phyloP scores from a whole-genome alignment of 768 basidiomycete species.

The Leccinellum albellum region DNA sequence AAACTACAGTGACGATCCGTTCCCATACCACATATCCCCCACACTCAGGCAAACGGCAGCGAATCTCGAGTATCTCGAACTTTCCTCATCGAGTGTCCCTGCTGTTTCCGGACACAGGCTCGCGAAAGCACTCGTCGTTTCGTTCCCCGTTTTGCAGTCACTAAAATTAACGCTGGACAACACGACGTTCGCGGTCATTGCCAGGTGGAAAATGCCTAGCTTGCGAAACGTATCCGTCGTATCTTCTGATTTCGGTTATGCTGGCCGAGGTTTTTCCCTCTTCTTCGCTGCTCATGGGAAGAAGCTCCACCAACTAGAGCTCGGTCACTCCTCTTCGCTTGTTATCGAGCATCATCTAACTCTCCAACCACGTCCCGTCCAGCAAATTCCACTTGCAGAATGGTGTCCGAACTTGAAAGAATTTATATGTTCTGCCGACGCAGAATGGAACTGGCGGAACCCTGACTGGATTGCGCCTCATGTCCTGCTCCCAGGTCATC shows the following conservation, averaged over 20 bases:
- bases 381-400: constrained; percentile 49
- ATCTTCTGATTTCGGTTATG: constrained; percentile 67
- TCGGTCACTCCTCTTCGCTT: constrained; percentile 66
- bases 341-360: constrained; percentile 68
- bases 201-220: constrained; percentile 62
- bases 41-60: constrained; percentile 49
- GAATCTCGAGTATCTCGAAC: constrained; percentile 64
- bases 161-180: constrained; percentile 72
- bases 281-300: constrained; percentile 68
- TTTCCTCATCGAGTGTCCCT: constrained; percentile 54
- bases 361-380: constrained; percentile 34
- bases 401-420: constrained; percentile 69
- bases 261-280: constrained; percentile 56
- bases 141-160: constrained; percentile 60
- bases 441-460: constrained; percentile 76
- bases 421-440: constrained; percentile 73
- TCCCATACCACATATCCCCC: constrained; percentile 53
- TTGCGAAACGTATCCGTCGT: constrained; percentile 64
- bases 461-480: constrained; percentile 84
- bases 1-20: constrained; percentile 62
- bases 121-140: constrained; percentile 25
- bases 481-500: constrained; percentile 62
- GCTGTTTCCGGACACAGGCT: constrained; percentile 32
- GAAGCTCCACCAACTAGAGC: constrained; percentile 61
- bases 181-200: constrained; percentile 62